These are phyloP conservation scores for Acacia confusa DNA, from an alignment of 306 rosid species.

Conservation along the genomic window DNA sequence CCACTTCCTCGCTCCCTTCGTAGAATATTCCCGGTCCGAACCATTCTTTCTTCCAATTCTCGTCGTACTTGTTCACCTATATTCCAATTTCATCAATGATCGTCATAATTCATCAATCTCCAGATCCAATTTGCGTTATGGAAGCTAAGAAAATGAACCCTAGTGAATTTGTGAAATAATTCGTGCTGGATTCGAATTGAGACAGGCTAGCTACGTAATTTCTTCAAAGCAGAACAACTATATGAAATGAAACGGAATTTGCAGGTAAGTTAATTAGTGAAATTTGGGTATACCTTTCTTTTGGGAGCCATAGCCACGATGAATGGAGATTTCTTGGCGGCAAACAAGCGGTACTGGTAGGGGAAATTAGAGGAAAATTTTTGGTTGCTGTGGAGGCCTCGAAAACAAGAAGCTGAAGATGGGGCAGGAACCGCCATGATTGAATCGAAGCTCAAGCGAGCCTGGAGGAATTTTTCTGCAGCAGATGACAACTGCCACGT, in stretches of 20 bases:
- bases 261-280: not conserved
- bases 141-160: not conserved
- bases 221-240: not conserved
- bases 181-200: not conserved
- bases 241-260: not conserved
- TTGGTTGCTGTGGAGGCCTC: constrained; percentile 28
- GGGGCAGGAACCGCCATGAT: constrained; percentile 65
- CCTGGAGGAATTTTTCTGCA: not conserved
- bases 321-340: constrained; percentile 39
- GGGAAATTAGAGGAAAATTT: constrained; percentile 36
- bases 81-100: constrained; percentile 1
- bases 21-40: constrained; percentile 91
- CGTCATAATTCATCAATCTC: too few relatives aligned
- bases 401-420: constrained; percentile 48
- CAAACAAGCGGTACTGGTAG: not conserved
- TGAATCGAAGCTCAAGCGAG: not conserved
- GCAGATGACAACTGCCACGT: constrained; percentile 60
- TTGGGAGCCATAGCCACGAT: constrained; percentile 75
- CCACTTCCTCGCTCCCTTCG: constrained; percentile 81
- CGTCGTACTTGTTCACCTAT: constrained; percentile 85
- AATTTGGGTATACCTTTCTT: constrained; percentile 54
- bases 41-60: constrained; percentile 84
- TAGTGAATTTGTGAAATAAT: not conserved
- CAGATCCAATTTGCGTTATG: not conserved
- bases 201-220: not conserved